Evolutionary conservation across 768 basidiomycete genomes (phyloP), one percentile per base, ranked within the genome.

Genomic region (Cyclocybe aegerita): DNA sequence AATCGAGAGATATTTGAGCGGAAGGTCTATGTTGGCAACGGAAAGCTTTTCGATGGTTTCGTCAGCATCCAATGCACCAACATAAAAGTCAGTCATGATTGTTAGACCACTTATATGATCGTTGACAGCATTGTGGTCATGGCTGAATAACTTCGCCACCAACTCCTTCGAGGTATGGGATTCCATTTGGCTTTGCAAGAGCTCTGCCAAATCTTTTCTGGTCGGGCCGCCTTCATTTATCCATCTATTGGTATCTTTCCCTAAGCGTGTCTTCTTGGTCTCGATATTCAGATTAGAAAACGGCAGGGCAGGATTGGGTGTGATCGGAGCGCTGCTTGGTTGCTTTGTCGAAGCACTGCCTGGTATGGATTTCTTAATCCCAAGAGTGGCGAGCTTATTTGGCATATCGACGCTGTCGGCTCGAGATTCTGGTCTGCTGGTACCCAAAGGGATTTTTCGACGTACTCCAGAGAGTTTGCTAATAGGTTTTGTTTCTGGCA

Each of bases 101-200:
- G 79, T 73, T 46, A 98, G 68, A 5, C 90, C 96, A n/a, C 75
- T 73, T 46, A 96, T 78, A 60, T 90, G 86, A 65, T 98, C 97
- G 59, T 93, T 95, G 56, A 98, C 87, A 5, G 94, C 92, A 57
- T 88, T 91, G 66, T 98, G 97, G 60, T 97, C 97, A 53, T 89
- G 90, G 62, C 96, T 98, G 73, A 98, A 99, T 29, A 99, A 75
- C 29, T 82, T 82, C 4, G 80, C 68, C 9, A 89, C 66, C 2
- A 98, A 70, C 2, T 94, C 88, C 53, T 86, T 84, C 3, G 88
- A 88, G 5, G 81, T 77, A 60, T 88, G 80, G 7, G 85, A 78
- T 57, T 95, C 93, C 93, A 98, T 98, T 68, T 99, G 97, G 55
- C 78, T 82, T 59, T 92, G 88, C 42, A 98, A 73, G 9, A 85